phyloP scores from a whole-genome alignment of 225 moss, liverwort and hornwort genomes.

The Marchantia polymorpha region DNA sequence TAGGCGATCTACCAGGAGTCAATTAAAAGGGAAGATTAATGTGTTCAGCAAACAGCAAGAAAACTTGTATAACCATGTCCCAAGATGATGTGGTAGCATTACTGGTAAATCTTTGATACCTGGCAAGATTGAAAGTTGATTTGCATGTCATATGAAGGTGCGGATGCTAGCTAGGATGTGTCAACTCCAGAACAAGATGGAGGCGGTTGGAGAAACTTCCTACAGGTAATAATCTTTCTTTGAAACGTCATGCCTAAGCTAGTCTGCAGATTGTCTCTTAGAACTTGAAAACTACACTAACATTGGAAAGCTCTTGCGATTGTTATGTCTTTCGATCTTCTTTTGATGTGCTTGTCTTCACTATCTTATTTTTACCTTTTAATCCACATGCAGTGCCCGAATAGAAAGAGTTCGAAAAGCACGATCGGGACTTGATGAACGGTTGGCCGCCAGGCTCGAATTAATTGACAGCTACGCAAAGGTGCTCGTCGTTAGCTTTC shows the following conservation, averaged over 20 bases:
- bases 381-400: slow-evolving; percentile 60
- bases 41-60: no score
- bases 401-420: slow-evolving; percentile 84
- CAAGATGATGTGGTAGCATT: not conserved
- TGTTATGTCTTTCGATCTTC: no score
- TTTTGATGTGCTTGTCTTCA: no score
- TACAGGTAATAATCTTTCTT: slow-evolving; percentile 55
- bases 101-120: not conserved
- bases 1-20: not conserved
- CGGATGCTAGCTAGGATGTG: slow-evolving; percentile 99
- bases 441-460: slow-evolving; percentile 78
- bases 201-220: slow-evolving; percentile 81
- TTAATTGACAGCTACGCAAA: slow-evolving; percentile 92
- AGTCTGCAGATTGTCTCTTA: not conserved
- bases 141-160: slow-evolving; percentile 44
- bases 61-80: not conserved
- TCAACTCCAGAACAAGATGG: slow-evolving; percentile 99
- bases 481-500: slow-evolving; percentile 32
- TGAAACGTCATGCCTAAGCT: not conserved
- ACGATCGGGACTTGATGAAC: slow-evolving; percentile 80
- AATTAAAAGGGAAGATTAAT: not conserved
- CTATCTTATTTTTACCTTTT: not conserved
- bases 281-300: not conserved
- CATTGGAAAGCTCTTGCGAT: no score
- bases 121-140: not conserved